Base-by-base conservation (phyloP, 2,329 filamentous ascomycete species). In the Thelonectria olida region DNA sequence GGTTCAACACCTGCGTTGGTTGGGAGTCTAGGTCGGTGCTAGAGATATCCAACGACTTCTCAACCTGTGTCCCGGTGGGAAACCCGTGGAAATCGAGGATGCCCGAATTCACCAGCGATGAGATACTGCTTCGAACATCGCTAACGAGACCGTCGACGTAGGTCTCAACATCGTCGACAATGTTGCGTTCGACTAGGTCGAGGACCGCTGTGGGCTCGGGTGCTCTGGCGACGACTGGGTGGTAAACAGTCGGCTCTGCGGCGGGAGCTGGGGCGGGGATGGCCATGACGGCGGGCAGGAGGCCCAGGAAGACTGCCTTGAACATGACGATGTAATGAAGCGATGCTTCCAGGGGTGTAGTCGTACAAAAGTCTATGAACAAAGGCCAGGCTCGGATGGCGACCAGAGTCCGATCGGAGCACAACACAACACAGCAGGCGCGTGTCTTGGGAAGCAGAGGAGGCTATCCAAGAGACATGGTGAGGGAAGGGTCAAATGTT, bases 1-100 rank as follows among this genome's bases (percentile, higher is more conserved):
- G 73, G 65, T 92, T 93, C 62, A 93, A 76, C 5, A 91, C 90
- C 63, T 91, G 84, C 0, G 90, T 92, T 0, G 90, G 90, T 57
- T 83, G 79, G 2, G 89, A 87, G 48, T 78, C 82, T 36, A 92
- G 73, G 53, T 90, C 85, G 28, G 78, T 76, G 60, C 87, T 83
- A 54, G 81, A 80, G 31, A 92, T 80, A 2, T 85, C 87, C 5
- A 92, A 80, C 34, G 84, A 86, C 65, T 84, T 88, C 71, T 85
- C 76, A 2, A 92, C 90, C 7, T 80, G 78, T 39, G 79, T 79
- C 34, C 87, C 88, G 3, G 84, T 88, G 1, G 90, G 90, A 36
- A 92, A 85, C 66, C 84, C 82, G 56, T 89, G 91, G 78, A 85
- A 92, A 58, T 90, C 84, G 2, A 90, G 87, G 1, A 92, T 81